Percentiles rank a stretch among this genome's conserved stretches.
Evolutionary conservation across 1,284 basidiomycete species (phyloP).

Genomic region (Flammula alnicola): DNA sequence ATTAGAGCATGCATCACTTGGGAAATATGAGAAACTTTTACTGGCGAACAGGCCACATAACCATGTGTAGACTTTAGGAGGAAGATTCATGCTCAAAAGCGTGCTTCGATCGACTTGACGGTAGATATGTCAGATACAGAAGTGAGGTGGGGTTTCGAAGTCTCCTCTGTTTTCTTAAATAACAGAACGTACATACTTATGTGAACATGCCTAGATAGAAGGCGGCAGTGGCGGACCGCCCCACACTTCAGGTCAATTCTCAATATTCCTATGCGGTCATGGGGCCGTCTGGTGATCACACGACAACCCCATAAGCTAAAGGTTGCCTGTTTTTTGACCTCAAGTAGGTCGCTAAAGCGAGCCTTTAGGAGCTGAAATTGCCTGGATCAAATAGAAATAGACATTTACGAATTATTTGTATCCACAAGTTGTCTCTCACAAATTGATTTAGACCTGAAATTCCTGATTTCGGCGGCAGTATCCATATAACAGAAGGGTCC

Average conservation of each 20-base stretch:
- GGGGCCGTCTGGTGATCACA: neutral
- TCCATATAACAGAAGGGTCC: too few species aligned
- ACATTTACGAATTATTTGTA: too few species aligned
- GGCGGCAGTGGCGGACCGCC: neutral
- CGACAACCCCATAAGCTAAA: neutral
- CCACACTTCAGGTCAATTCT: neutral
- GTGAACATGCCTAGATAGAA: neutral
- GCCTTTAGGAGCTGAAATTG: neutral
- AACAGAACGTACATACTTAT: too few species aligned
- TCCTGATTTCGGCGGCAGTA: too few species aligned
- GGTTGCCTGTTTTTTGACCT: neutral
- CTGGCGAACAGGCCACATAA: constrained; percentile 63
- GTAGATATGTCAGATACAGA: too few species aligned
- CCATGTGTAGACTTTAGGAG: constrained; percentile 60
- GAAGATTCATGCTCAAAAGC: constrained; percentile 34
- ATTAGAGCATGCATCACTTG: constrained; percentile 42
- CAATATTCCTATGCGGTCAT: neutral
- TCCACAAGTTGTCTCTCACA: too few species aligned
- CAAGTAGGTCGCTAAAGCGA: too few species aligned
- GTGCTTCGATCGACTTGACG: too few species aligned
- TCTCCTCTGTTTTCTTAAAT: too few species aligned
- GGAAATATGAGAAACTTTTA: constrained; percentile 30
- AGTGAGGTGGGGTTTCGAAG: neutral
- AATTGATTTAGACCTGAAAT: too few species aligned
- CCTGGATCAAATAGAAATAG: neutral